Percentiles rank a stretch among this genome's conserved stretches.
phyloP scores from a whole-genome alignment of 1,284 basidiomycete species.

The Exobasidium rhododendri region DNA sequence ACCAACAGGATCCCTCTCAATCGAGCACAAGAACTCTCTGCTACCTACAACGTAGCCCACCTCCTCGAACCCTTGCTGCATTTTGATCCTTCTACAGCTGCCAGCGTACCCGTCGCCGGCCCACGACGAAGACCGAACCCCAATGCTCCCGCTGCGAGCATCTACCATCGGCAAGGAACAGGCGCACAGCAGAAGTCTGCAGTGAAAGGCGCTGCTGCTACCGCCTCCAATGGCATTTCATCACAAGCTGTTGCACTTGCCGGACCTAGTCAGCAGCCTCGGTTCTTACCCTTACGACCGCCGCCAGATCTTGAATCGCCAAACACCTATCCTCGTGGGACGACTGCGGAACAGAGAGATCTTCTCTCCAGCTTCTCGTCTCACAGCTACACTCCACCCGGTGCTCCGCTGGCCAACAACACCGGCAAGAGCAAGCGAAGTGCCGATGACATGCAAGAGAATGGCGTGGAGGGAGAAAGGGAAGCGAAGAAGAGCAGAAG shows the following conservation, averaged over 20 bases:
- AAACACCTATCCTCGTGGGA: constrained; percentile 36
- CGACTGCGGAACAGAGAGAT: constrained; percentile 31
- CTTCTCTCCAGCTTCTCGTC: constrained; percentile 36
- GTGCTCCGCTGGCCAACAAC: constrained; percentile 24
- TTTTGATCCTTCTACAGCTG: constrained; percentile 47
- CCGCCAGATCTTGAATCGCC: constrained; percentile 21
- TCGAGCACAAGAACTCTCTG: constrained; percentile 49
- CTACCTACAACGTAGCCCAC: constrained; percentile 51
- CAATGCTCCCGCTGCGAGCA: constrained; percentile 33
- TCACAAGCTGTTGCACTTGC: background rate
- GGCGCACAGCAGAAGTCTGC: constrained; percentile 23
- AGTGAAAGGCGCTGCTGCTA: constrained; percentile 14
- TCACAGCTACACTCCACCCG: constrained; percentile 43
- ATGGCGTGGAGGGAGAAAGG: background rate
- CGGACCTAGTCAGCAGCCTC: constrained; percentile 38
- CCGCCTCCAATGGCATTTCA: constrained; percentile 9
- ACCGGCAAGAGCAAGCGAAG: constrained; percentile 6
- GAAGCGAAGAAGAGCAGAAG: constrained; percentile 1
- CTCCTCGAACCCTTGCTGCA: constrained; percentile 51
- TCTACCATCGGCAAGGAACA: constrained; percentile 9
- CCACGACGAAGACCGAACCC: constrained; percentile 21
- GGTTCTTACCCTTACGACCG: constrained; percentile 43
- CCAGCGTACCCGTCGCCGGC: constrained; percentile 31
- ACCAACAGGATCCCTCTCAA: constrained; percentile 36
- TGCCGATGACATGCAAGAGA: background rate